These are phyloP conservation scores for Diospyros kaki DNA, from an alignment of 148 eudicot genomes.

Conservation along the genomic window DNA sequence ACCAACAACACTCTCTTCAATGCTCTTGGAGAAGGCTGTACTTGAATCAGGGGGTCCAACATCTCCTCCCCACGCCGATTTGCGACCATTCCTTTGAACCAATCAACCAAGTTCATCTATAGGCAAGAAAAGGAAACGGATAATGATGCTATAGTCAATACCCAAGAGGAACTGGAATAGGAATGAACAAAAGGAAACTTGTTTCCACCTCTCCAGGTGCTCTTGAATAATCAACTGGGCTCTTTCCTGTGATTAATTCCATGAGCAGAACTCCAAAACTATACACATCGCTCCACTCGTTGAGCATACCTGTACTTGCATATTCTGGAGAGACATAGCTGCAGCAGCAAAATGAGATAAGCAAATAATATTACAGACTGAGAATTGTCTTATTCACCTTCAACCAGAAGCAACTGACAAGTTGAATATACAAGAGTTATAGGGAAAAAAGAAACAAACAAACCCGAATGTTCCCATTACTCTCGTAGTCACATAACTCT, in stretches of 20 bases:
- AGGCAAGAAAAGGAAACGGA: slow-evolving; percentile 9
- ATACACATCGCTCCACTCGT: slow-evolving; percentile 76
- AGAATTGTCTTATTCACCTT: not conserved
- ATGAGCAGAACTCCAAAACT: slow-evolving; percentile 80
- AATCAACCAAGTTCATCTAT: slow-evolving; percentile 77
- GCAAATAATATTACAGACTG: not conserved
- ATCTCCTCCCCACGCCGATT: slow-evolving; percentile 78
- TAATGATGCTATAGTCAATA: no score
- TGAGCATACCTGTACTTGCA: slow-evolving; percentile 89
- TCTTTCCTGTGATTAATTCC: slow-evolving; percentile 81
- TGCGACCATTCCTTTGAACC: slow-evolving; percentile 83
- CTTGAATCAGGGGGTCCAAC: slow-evolving; percentile 74
- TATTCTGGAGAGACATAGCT: slow-evolving; percentile 90
- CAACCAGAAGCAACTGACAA: not conserved
- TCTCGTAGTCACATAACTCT: slow-evolving; percentile 79
- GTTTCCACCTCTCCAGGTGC: slow-evolving; percentile 68
- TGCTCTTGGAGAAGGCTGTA: slow-evolving; percentile 70
- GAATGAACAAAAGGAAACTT: slow-evolving; percentile 5
- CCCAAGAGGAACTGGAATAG: not conserved
- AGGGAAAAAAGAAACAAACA: slow-evolving; percentile 12
- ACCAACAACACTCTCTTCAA: slow-evolving; percentile 70
- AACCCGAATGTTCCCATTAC: slow-evolving; percentile 98
- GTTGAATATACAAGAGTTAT: no score
- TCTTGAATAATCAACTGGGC: slow-evolving; percentile 75
- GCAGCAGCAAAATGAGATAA: slow-evolving; percentile 6